Percentiles rank a stretch among this genome's conserved stretches.
phyloP scores from a whole-genome alignment of 2,329 filamentous ascomycete species.

The Acarospora socialis region DNA sequence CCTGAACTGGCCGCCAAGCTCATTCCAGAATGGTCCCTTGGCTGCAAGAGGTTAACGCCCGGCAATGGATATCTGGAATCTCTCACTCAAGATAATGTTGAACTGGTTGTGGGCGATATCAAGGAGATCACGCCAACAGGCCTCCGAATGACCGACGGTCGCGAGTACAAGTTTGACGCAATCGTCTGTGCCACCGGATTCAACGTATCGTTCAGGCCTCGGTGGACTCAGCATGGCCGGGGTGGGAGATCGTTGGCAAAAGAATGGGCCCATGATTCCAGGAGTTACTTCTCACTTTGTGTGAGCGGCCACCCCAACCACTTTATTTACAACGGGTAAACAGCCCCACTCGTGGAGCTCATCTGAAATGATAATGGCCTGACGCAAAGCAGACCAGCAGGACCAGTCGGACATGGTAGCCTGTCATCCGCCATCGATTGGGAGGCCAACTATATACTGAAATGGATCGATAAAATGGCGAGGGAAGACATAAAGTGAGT shows the following conservation, averaged over 20 bases:
- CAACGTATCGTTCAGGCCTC: slow-evolving; percentile 18
- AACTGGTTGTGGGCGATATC: slow-evolving; percentile 14
- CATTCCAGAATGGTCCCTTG: slow-evolving; percentile 17
- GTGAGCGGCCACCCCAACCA: slow-evolving; percentile 21
- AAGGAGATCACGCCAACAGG: slow-evolving; percentile 15
- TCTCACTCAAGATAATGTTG: slow-evolving; percentile 16
- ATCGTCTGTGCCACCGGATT: slow-evolving; percentile 24
- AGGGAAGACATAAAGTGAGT: slow-evolving; percentile 21
- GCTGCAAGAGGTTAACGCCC: slow-evolving; percentile 19
- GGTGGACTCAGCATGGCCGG: slow-evolving; percentile 17
- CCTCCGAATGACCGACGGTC: slow-evolving; percentile 14
- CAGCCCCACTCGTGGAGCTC: no score
- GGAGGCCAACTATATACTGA: slow-evolving; percentile 19
- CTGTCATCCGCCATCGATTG: slow-evolving; percentile 14
- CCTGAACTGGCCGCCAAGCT: slow-evolving; percentile 14
- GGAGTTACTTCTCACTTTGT: slow-evolving; percentile 17
- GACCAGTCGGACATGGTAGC: slow-evolving; percentile 19
- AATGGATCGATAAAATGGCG: slow-evolving; percentile 21
- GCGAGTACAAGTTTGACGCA: slow-evolving; percentile 16
- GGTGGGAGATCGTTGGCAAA: slow-evolving; percentile 17
- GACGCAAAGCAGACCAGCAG: slow-evolving; percentile 15
- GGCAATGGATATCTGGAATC: slow-evolving; percentile 20
- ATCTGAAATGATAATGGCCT: no score
- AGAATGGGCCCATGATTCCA: slow-evolving; percentile 16
- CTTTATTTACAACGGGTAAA: slow-evolving; percentile 21